These are phyloP conservation scores for Hanseniaspora sp. DNA, from an alignment of 1,139 yeast species.

Conservation along the genomic window DNA sequence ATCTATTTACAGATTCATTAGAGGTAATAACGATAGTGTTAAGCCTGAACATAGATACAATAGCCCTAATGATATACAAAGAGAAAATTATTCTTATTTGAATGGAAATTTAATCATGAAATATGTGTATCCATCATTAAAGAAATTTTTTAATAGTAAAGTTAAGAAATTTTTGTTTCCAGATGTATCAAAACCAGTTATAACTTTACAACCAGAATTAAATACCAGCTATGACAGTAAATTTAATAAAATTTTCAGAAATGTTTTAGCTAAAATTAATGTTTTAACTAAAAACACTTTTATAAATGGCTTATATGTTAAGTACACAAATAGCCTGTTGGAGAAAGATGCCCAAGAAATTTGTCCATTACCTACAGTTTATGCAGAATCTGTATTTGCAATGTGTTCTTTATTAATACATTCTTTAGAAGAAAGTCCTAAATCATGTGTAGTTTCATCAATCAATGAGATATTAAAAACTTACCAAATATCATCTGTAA, in stretches of 20 bases:
- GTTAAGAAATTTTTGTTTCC: constrained; percentile 11
- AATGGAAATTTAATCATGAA: constrained; percentile 5
- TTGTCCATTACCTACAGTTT: constrained; percentile 51
- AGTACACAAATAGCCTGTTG: constrained; percentile 11
- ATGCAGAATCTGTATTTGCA: constrained; percentile 52
- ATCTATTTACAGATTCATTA: neutral
- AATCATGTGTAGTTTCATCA: constrained; percentile 40
- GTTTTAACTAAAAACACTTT: neutral
- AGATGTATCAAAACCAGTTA: constrained; percentile 9
- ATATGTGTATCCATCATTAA: neutral
- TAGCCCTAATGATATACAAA: neutral
- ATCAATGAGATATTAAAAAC: constrained; percentile 49
- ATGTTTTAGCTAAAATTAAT: neutral
- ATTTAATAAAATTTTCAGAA: constrained; percentile 5
- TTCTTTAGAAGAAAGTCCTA: constrained; percentile 55
- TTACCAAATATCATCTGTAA: constrained; percentile 49
- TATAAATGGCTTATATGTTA: neutral
- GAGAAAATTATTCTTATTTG: constrained; percentile 1
- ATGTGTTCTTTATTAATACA: constrained; percentile 41
- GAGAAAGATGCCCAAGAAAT: constrained; percentile 44
- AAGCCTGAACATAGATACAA: neutral
- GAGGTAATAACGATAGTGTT: neutral
- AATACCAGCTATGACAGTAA: constrained; percentile 7
- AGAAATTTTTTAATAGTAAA: neutral
- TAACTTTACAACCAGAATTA: constrained; percentile 8